Percentiles rank a stretch among this genome's conserved stretches.
phyloP scores from a whole-genome alignment of 805 yeast species.

The Lipomyces chichibuensis region DNA sequence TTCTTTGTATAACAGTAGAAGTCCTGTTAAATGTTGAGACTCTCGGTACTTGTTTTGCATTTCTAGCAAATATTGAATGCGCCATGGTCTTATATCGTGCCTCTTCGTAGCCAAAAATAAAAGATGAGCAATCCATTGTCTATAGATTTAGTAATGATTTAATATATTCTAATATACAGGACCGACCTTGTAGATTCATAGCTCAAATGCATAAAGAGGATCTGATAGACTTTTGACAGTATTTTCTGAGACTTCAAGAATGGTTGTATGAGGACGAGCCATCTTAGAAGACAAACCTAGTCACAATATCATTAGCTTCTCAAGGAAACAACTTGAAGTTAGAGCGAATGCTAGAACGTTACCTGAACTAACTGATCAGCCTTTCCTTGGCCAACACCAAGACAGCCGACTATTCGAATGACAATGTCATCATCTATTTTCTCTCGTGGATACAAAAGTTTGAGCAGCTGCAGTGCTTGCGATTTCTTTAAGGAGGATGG shows the following conservation, averaged over 20 bases:
- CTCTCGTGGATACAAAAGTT: constrained; percentile 25
- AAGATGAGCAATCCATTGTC: constrained; percentile 31
- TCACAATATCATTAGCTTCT: background rate
- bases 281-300: constrained; percentile 15
- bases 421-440: constrained; percentile 18
- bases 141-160: background rate
- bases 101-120: constrained; percentile 26
- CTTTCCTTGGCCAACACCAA: constrained; percentile 24
- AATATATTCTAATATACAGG: background rate
- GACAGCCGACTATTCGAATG: constrained; percentile 17
- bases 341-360: background rate
- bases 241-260: constrained; percentile 10
- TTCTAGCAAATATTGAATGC: constrained; percentile 28
- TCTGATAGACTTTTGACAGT: constrained; percentile 11
- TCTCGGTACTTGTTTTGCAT: constrained; percentile 26
- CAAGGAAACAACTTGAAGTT: background rate
- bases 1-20: constrained; percentile 27
- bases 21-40: constrained; percentile 25
- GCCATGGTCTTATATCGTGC: constrained; percentile 29
- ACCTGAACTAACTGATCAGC: constrained; percentile 19
- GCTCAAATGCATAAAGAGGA: constrained; percentile 22
- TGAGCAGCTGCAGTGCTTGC: constrained; percentile 19
- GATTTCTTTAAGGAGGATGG: constrained; percentile 11
- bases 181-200: constrained; percentile 24
- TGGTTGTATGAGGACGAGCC: constrained; percentile 30